These are phyloP conservation scores for Odontarrhena argentea DNA, from an alignment of 345 rosid genomes.

Conservation along the genomic window DNA sequence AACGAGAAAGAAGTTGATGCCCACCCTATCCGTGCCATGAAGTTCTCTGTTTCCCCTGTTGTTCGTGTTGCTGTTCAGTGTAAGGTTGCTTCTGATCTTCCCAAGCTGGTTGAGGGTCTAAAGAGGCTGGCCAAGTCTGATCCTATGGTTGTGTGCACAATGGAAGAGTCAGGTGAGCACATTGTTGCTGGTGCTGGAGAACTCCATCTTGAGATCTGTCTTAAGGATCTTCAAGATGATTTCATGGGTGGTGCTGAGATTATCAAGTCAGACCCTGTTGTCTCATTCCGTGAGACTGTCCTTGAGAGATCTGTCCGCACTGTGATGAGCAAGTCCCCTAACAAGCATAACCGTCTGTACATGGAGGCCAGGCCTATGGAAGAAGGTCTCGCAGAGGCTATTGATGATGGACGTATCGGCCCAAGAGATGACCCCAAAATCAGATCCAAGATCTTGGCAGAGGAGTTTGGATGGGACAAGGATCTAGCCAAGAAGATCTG, in stretches of 20 bases:
- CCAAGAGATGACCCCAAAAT: conserved; percentile 84
- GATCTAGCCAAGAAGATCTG: conserved; percentile 87
- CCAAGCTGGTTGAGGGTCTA: conserved; percentile 87
- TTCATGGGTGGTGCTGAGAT: conserved; percentile 91
- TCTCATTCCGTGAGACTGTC: conserved; percentile 69
- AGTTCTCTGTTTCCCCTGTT: conserved; percentile 84
- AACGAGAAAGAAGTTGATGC: conserved; percentile 86
- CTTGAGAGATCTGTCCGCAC: conserved; percentile 34
- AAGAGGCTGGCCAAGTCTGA: conserved; percentile 84
- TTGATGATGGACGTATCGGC: conserved; percentile 78
- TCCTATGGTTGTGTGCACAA: conserved; percentile 81
- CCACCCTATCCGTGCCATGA: conserved; percentile 89
- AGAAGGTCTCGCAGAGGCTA: conserved; percentile 82
- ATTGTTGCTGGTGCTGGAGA: conserved; percentile 91
- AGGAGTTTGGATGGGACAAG: conserved; percentile 90
- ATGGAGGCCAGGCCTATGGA: conserved; percentile 88
- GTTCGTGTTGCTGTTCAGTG: conserved; percentile 92
- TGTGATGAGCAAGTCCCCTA: conserved; percentile 41
- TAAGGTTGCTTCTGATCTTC: conserved; percentile 85
- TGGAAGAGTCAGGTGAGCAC: conserved; percentile 86
- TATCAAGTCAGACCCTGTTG: conserved; percentile 71
- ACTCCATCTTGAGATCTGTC: conserved; percentile 74
- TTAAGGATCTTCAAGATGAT: conserved; percentile 78
- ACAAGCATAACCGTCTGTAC: conserved; percentile 78
- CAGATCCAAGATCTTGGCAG: conserved; percentile 69